Conservation (phyloP, 106 monocot species). For the Dioscorea dumetorum region DNA sequence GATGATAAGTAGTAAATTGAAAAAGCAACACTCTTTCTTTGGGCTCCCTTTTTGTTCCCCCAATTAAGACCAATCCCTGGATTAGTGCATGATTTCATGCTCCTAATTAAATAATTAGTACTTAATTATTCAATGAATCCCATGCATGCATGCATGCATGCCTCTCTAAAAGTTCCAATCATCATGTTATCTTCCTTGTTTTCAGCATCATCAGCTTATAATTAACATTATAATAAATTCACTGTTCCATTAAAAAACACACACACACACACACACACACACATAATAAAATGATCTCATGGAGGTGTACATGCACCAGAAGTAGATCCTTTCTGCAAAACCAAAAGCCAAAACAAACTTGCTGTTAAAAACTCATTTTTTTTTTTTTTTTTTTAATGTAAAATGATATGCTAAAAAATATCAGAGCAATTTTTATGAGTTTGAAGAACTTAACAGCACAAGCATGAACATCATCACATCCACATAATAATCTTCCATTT, state of each 20-base stretch:
- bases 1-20: background rate
- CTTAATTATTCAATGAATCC: background rate
- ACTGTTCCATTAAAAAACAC: background rate
- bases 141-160: background rate
- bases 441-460: slow-evolving; percentile 32
- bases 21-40: background rate
- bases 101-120: too few relatives aligned
- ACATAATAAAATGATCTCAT: background rate
- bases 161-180: background rate
- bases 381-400: background rate
- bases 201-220: background rate
- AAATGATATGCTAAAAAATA: background rate
- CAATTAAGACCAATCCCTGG: too few relatives aligned
- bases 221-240: background rate
- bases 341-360: background rate
- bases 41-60: background rate
- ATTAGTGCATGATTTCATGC: too few relatives aligned
- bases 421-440: background rate
- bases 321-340: slow-evolving; percentile 3
- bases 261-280: too few relatives aligned
- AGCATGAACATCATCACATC: slow-evolving; percentile 54
- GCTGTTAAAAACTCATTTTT: background rate
- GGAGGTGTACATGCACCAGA: slow-evolving; percentile 4
- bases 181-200: background rate
- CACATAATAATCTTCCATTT: slow-evolving; percentile 68